These are phyloP conservation scores for Pythium periplocum DNA, from an alignment of 352 stramenopile genomes.

Conservation along the genomic window DNA sequence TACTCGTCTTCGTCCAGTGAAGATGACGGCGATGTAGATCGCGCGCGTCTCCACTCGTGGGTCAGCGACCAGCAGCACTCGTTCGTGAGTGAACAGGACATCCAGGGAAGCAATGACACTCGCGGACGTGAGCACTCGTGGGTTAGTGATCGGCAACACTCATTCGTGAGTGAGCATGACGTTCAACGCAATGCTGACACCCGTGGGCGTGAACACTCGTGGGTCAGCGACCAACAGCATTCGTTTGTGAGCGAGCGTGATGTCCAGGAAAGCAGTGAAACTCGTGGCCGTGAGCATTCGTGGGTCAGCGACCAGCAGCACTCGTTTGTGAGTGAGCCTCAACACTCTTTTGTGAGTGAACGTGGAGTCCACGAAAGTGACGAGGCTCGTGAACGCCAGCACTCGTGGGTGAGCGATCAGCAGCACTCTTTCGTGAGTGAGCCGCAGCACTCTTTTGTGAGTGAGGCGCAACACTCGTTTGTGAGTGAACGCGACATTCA, in stretches of 20 bases:
- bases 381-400: background rate
- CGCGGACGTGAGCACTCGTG: constrained; percentile 1
- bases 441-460: too few species aligned
- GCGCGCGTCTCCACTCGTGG: background rate
- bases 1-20: background rate
- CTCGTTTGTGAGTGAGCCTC: too few species aligned
- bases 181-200: background rate
- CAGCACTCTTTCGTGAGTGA: too few species aligned
- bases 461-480: constrained; percentile 1
- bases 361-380: too few species aligned
- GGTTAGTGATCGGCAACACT: constrained; percentile 3
- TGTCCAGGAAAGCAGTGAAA: background rate
- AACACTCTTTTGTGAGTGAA: too few species aligned
- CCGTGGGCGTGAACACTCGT: constrained; percentile 1
- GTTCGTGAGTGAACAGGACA: background rate
- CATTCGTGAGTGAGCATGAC: background rate
- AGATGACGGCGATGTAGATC: background rate
- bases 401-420: constrained; percentile 11
- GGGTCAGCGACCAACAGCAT: constrained; percentile 5
- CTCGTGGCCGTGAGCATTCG: background rate
- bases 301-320: constrained; percentile 5
- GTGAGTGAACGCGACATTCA: constrained; percentile 11
- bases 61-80: background rate
- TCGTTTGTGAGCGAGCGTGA: background rate
- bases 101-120: background rate